Evolutionary conservation across 306 rosid genomes (phyloP), one percentile per base, ranked within the genome.

Genomic region (Rubus idaeus): DNA sequence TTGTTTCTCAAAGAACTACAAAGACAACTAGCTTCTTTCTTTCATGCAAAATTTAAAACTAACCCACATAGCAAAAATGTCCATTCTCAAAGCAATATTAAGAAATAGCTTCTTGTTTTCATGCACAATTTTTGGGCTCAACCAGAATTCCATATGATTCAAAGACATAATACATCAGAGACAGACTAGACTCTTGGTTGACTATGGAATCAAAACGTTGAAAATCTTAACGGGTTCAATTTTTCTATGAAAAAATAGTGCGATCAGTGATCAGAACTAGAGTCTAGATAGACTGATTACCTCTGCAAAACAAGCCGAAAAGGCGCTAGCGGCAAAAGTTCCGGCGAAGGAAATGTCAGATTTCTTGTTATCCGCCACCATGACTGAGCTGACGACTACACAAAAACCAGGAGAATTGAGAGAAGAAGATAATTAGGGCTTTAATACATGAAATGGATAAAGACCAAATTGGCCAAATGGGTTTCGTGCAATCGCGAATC

Each of bases 291-390:
- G 58, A 16, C 30, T 14, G 30, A 73, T 26, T 41, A 91, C 97
- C 95, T 91, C 97, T 0, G 97, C 97, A 49, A 87, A 77, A 76
- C 90, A 88, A 65, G 97, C 95, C 42, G 97, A 84, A 75, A 91
- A 91, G 77, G 95, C 95, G 73, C 97, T 88, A 73, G 90, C 79
- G 61, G 88, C 90, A 68, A 84, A 91, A 39, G 76, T 85, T 73
- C 91, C 91, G 35, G 89, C 95, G 41, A 91, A 85, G 6, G 97
- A 91, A 77, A 91, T 85, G 72, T 89, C 90, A 64, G 93, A 84
- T 60, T 88, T 91, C 60, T 76, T 85, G 77, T 78, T 80, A 86
- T 82, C 90, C 11, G 74, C 93, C 76, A 89, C 95, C 95, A 91
- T 89, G 52, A 79, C 77, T 77, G 74, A 70, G 64, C 21, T 46